A percentile compares a stretch with the other conserved stretches of the same genome.
Conservation (phyloP, 257 asterid genomes). For the Leptodermis oblonga region DNA sequence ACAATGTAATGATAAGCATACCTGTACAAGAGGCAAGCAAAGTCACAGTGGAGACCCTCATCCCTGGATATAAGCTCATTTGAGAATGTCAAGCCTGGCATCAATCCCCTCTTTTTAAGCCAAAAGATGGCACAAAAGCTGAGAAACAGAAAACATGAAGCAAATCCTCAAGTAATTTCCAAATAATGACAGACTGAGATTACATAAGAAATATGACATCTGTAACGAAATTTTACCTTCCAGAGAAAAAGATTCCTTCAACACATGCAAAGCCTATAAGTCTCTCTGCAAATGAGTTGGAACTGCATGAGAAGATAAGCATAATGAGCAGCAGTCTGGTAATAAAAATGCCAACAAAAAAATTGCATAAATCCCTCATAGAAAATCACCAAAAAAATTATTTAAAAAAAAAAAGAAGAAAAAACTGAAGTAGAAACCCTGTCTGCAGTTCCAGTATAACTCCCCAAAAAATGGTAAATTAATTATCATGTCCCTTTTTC, state of each 20-base stretch:
- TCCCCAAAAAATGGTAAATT: not conserved
- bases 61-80: slow-evolving; percentile 83
- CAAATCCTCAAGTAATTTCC: not conserved
- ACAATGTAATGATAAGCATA: slow-evolving; percentile 6
- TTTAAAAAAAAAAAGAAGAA: too few relatives aligned
- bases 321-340: slow-evolving; percentile 2
- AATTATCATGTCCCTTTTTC: not conserved
- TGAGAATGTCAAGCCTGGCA: slow-evolving; percentile 86
- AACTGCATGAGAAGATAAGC: slow-evolving; percentile 38
- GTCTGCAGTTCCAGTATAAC: not conserved
- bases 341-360: not conserved
- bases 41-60: slow-evolving; percentile 87
- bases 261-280: slow-evolving; percentile 79
- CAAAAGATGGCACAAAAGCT: slow-evolving; percentile 85
- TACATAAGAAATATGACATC: not conserved
- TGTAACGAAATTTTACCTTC: slow-evolving; percentile 48
- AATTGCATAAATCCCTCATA: not conserved
- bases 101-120: slow-evolving; percentile 76
- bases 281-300: slow-evolving; percentile 71
- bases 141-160: slow-evolving; percentile 22
- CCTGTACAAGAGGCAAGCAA: slow-evolving; percentile 80
- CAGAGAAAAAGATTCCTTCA: slow-evolving; percentile 87
- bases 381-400: too few relatives aligned
- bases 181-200: not conserved
- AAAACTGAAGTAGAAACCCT: not conserved